A percentile compares a stretch with the other conserved stretches of the same genome.
Evolutionary conservation across 108 stramenopile species (phyloP).

Genomic region (Seminavis robusta): DNA sequence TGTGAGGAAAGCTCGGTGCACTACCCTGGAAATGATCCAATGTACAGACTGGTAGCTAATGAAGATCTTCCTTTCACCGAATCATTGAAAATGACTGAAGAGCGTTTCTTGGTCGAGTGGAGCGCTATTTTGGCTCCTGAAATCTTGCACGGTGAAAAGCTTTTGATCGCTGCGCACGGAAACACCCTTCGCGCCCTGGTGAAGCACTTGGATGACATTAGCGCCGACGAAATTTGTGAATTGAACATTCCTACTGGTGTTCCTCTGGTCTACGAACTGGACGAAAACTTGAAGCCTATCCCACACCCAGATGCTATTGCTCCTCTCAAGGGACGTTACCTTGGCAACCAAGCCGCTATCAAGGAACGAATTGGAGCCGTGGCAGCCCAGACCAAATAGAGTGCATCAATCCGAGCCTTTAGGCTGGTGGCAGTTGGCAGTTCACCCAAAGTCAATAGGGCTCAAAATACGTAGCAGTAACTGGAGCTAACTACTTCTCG

Average conservation of each 20-base stretch:
- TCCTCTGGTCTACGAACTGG: constrained; percentile 92
- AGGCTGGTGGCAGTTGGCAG: no score
- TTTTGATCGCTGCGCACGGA: constrained; percentile 98
- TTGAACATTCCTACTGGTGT: constrained; percentile 98
- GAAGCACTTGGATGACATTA: constrained; percentile 96
- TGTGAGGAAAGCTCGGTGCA: constrained; percentile 66
- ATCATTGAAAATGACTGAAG: constrained; percentile 86
- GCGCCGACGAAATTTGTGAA: constrained; percentile 87
- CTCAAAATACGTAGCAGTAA: no score
- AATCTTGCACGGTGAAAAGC: constrained; percentile 89
- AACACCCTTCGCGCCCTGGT: constrained; percentile 98
- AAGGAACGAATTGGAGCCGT: constrained; percentile 88
- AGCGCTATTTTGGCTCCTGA: constrained; percentile 80
- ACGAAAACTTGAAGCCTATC: constrained; percentile 90
- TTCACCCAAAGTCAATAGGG: no score
- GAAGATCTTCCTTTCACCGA: constrained; percentile 79
- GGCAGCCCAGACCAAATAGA: constrained; percentile 90
- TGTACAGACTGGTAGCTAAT: constrained; percentile 73
- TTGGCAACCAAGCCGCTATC: constrained; percentile 89
- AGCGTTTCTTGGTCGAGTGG: constrained; percentile 95
- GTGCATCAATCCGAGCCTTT: no score
- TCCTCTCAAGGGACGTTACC: constrained; percentile 80
- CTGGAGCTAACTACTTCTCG: no score
- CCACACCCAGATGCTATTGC: constrained; percentile 82
- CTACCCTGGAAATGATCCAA: constrained; percentile 88